Evolutionary conservation across 169 alveolate species (phyloP), one percentile per base, ranked within the genome.

Genomic region (Eimeria tenella): DNA sequence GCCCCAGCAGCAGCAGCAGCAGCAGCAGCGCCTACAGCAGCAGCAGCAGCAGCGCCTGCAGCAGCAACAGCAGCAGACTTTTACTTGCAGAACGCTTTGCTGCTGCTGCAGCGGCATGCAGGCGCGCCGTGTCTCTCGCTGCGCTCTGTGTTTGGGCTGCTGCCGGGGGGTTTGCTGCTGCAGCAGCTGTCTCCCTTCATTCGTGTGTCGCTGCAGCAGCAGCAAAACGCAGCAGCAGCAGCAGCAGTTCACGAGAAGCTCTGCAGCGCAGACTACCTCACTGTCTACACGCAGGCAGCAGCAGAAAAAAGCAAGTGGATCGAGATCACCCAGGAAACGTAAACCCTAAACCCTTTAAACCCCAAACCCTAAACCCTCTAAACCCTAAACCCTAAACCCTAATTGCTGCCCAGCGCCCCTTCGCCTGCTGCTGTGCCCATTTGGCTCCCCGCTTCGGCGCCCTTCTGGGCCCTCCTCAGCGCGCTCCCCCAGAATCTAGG

Each of bases 181-280:
- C 82, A 71, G 82, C 49, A 23, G 55, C 55, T 71, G 82, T 21
- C 82, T 71, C 52, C 82, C 42, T 71, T 71, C 52, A 25, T 71
- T 25, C 50, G 55, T 5, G 82, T 71, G 82, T 25, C 49, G 21
- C 82, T 71, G 53, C 82, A 71, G 82, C 82, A 31, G 50, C 82
- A 71, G 82, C 82, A 71, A 13, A 31, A 71, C 23, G 82, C 82
- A n/a, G 56, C 82, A n/a, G 82, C 82, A 10, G 82, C 82, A n/a
- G 82, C 82, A n/a, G 82, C 82, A n/a, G 53, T 71, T 5, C 82
- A 71, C 11, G 82, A 71, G 55, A 71, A 71, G 17, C 82, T 71
- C 49, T 71, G 82, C 53, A 71, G 82, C 55, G 82, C 82, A 15
- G 82, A 71, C 1, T 71, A 71, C 42, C 82, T 71, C 11, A 15